Evolutionary conservation across 202 grass and related monocot species (phyloP).

Genomic region (Dendrocalamus latiflorus): DNA sequence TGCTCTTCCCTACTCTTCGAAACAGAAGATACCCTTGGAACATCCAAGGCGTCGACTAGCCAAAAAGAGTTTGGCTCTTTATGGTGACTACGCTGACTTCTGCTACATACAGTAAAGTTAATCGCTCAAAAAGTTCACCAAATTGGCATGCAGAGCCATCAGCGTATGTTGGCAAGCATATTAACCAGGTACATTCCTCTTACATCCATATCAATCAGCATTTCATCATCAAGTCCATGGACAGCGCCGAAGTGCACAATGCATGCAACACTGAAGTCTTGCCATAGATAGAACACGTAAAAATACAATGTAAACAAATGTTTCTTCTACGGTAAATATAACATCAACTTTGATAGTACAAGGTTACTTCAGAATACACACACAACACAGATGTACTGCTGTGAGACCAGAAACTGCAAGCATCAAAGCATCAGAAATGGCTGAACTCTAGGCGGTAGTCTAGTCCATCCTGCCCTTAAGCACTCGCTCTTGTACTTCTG

Average conservation of each 20-base stretch:
- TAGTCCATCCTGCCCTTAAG: constrained; percentile 82
- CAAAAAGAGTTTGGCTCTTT: background rate
- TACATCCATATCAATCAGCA: background rate
- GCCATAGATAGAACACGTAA: background rate
- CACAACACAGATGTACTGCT: background rate
- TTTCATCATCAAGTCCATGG: background rate
- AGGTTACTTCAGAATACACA: constrained; percentile 20
- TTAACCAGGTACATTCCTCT: background rate
- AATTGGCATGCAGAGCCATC: background rate
- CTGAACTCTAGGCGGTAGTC: background rate
- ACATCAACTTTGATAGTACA: constrained; percentile 5
- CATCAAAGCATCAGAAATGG: background rate
- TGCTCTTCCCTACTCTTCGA: background rate
- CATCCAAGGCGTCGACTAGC: background rate
- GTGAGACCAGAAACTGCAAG: background rate
- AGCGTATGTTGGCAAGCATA: background rate
- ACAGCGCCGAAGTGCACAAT: background rate
- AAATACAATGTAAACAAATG: background rate
- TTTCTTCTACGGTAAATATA: constrained; percentile 16
- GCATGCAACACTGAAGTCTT: background rate
- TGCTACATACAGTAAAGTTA: background rate
- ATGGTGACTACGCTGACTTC: background rate
- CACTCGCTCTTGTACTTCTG: constrained; percentile 59
- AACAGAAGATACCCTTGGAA: background rate
- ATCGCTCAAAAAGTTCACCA: background rate